These are phyloP conservation scores for Cytospora piceicola DNA, from an alignment of 2,329 filamentous ascomycete genomes.

Conservation along the genomic window DNA sequence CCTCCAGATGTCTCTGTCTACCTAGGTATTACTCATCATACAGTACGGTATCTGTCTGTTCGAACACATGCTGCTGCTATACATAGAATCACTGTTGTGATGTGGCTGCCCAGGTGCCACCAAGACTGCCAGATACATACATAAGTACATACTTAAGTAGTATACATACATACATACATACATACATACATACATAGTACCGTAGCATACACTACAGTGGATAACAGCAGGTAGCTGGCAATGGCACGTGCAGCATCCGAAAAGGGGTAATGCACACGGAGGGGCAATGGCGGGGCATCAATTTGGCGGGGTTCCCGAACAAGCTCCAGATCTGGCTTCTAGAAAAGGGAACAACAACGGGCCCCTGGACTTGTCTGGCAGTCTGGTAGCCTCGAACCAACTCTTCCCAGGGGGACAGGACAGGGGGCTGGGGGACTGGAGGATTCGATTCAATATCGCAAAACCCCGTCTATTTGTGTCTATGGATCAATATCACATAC, in stretches of 20 bases:
- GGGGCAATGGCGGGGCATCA: slow-evolving; percentile 24
- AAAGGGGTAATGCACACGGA: not conserved
- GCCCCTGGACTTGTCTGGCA: not conserved
- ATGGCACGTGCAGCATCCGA: not conserved
- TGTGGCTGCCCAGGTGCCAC: slow-evolving; percentile 1
- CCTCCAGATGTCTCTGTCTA: not conserved
- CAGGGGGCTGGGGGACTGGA: too few species aligned
- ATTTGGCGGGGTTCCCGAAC: slow-evolving; percentile 27
- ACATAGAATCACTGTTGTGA: not conserved
- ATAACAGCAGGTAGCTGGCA: not conserved
- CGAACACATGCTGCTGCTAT: not conserved
- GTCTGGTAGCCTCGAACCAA: slow-evolving; percentile 6
- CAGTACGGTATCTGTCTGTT: not conserved
- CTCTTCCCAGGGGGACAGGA: slow-evolving; percentile 1
- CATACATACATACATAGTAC: too few species aligned
- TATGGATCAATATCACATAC: not conserved
- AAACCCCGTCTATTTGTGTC: not conserved
- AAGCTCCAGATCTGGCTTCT: slow-evolving; percentile 26
- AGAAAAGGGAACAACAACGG: slow-evolving; percentile 16
- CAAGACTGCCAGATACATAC: not conserved
- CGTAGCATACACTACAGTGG: too few species aligned
- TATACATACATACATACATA: too few species aligned
- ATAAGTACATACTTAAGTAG: too few species aligned
- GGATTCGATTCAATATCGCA: not conserved
- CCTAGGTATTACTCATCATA: not conserved